phyloP scores from a whole-genome alignment of 192 early-diverging fungal species.

The Coemansia sp. region DNA sequence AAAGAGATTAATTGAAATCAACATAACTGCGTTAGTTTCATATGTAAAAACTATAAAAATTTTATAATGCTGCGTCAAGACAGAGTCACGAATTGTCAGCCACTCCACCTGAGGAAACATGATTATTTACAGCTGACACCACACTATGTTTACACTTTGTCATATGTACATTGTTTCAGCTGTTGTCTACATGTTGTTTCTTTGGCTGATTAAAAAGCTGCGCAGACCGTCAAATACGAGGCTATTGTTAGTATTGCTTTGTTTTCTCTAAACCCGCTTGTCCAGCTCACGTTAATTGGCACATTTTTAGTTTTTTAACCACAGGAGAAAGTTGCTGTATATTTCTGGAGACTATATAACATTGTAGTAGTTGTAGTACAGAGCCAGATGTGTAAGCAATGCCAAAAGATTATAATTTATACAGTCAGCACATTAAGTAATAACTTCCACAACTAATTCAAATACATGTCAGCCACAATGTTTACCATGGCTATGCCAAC shows the following conservation, averaged over 20 bases:
- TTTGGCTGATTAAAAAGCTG: background rate
- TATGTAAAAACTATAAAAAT: background rate
- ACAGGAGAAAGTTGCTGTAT: background rate
- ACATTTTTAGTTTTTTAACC: background rate
- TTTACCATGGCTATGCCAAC: conserved; percentile 2
- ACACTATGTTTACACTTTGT: background rate
- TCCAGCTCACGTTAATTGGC: background rate
- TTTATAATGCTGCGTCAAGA: background rate
- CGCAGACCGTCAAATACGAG: background rate
- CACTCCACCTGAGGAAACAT: background rate
- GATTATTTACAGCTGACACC: background rate
- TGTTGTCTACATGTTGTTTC: background rate
- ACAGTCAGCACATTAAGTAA: background rate
- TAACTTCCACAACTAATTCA: background rate
- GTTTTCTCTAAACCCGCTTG: background rate
- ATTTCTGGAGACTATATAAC: background rate
- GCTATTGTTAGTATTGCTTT: background rate
- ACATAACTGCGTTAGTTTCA: background rate
- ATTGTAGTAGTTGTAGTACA: background rate
- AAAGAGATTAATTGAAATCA: too few species aligned
- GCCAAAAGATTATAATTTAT: background rate
- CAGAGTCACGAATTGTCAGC: background rate
- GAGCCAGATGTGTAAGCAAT: background rate
- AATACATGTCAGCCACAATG: background rate
- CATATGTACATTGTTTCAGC: background rate